A percentile compares a stretch with the other conserved stretches of the same genome.
Conservation (phyloP, 2,329 filamentous ascomycete genomes). For the Pseudogymnoascus sp. region DNA sequence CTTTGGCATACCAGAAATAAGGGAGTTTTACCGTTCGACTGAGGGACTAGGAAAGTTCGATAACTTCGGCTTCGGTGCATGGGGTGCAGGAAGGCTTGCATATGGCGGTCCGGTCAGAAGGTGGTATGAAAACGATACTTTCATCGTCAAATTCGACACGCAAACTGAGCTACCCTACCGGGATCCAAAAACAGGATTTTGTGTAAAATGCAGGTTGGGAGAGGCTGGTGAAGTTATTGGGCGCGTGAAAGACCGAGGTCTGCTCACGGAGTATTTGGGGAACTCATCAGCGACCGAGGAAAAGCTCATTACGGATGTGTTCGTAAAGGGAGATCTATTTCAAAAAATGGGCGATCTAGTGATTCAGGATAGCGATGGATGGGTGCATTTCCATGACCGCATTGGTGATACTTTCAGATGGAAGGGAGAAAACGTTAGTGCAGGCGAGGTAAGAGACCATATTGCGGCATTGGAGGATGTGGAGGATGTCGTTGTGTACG, state of each 20-base stretch:
- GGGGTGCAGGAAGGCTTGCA: slow-evolving; percentile 35
- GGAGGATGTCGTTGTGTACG: slow-evolving; percentile 36
- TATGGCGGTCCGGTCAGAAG: slow-evolving; percentile 34
- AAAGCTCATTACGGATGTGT: slow-evolving; percentile 36
- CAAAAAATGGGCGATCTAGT: slow-evolving; percentile 38
- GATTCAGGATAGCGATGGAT: slow-evolving; percentile 32
- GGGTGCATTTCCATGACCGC: slow-evolving; percentile 39
- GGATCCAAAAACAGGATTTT: slow-evolving; percentile 37
- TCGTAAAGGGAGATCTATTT: slow-evolving; percentile 36
- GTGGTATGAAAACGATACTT: slow-evolving; percentile 33
- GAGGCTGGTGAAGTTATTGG: slow-evolving; percentile 39
- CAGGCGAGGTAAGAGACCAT: slow-evolving; percentile 36
- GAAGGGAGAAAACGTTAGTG: slow-evolving; percentile 41
- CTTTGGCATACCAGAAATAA: slow-evolving; percentile 36
- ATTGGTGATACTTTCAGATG: slow-evolving; percentile 46
- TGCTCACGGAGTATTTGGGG: slow-evolving; percentile 34
- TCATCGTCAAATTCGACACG: slow-evolving; percentile 34
- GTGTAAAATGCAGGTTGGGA: slow-evolving; percentile 28
- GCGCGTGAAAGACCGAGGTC: slow-evolving; percentile 31
- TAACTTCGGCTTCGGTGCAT: slow-evolving; percentile 33
- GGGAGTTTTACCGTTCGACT: slow-evolving; percentile 40
- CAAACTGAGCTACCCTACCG: slow-evolving; percentile 31
- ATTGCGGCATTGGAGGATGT: slow-evolving; percentile 33
- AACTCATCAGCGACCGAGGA: slow-evolving; percentile 35
- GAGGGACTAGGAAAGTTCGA: slow-evolving; percentile 38